Percentiles rank a stretch among this genome's conserved stretches.
These are phyloP conservation scores for Aeschynomene evenia DNA, from an alignment of 306 rosid species.

Conservation along the genomic window DNA sequence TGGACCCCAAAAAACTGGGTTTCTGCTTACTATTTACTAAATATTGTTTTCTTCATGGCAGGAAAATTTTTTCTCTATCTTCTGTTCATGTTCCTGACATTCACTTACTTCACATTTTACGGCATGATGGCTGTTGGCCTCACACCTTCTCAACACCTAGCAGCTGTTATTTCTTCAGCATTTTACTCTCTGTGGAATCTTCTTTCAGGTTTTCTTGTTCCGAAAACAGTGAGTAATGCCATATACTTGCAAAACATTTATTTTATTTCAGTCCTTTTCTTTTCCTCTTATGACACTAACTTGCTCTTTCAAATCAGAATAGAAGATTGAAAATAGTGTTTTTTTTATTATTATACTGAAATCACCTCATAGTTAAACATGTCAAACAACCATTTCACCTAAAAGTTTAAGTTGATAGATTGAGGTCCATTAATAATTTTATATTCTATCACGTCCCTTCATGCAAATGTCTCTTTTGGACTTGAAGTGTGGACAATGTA, in stretches of 20 bases:
- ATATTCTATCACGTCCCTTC: too few species aligned
- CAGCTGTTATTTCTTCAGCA: constrained; percentile 90
- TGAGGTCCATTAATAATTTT: too few species aligned
- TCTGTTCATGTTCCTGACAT: constrained; percentile 87
- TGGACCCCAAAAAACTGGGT: neutral
- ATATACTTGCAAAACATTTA: neutral
- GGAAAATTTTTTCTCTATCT: constrained; percentile 75
- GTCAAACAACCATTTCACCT: too few species aligned
- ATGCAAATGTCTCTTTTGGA: too few species aligned
- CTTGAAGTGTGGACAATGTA: too few species aligned
- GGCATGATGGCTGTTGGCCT: constrained; percentile 97
- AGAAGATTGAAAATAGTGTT: neutral
- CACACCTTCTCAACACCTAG: constrained; percentile 73
- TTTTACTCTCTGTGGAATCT: constrained; percentile 96
- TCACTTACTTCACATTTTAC: constrained; percentile 91
- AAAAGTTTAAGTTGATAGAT: too few species aligned
- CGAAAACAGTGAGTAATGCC: constrained; percentile 68
- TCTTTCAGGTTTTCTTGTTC: constrained; percentile 89
- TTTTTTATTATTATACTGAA: neutral
- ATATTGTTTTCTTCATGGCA: constrained; percentile 37
- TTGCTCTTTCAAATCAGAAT: neutral
- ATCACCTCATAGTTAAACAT: neutral
- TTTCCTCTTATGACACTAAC: neutral
- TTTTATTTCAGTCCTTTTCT: neutral
- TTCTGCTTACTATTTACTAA: neutral